A percentile compares a stretch with the other conserved stretches of the same genome.
phyloP scores from a whole-genome alignment of 1,284 basidiomycete species.

The Trametes sp. region DNA sequence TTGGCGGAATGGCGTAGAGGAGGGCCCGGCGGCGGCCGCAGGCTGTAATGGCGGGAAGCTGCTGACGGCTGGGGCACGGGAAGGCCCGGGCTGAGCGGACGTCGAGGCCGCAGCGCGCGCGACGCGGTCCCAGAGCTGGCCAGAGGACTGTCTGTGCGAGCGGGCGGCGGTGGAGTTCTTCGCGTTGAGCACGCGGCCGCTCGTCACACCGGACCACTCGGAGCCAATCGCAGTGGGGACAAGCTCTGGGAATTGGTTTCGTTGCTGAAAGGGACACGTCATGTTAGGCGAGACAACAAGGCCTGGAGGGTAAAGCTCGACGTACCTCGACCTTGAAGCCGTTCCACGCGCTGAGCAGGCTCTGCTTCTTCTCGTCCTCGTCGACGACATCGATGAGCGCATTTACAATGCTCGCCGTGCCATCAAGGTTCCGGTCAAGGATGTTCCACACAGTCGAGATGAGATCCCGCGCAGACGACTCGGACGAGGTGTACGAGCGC shows the following conservation, averaged over 20 bases:
- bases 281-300: too few relatives aligned
- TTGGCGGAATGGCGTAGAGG: slow-evolving; percentile 50
- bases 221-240: slow-evolving; percentile 64
- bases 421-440: slow-evolving; percentile 79
- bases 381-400: slow-evolving; percentile 84
- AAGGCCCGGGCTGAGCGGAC: slow-evolving; percentile 21
- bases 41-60: slow-evolving; percentile 56
- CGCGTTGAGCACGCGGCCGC: slow-evolving; percentile 83
- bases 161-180: slow-evolving; percentile 77
- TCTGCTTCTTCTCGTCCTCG: slow-evolving; percentile 85
- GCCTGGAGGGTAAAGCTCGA: too few relatives aligned
- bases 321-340: slow-evolving; percentile 84
- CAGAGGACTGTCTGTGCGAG: slow-evolving; percentile 62
- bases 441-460: slow-evolving; percentile 90
- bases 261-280: slow-evolving; percentile 69
- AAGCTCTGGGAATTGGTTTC: slow-evolving; percentile 84
- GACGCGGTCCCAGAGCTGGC: slow-evolving; percentile 87
- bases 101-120: slow-evolving; percentile 80
- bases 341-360: slow-evolving; percentile 81
- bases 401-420: slow-evolving; percentile 80
- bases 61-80: slow-evolving; percentile 41
- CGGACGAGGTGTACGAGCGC: slow-evolving; percentile 80
- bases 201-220: slow-evolving; percentile 80
- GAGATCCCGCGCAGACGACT: slow-evolving; percentile 85
- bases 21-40: slow-evolving; percentile 36